phyloP scores from a whole-genome alignment of 257 asterid species.

The Solanum clarkiae region DNA sequence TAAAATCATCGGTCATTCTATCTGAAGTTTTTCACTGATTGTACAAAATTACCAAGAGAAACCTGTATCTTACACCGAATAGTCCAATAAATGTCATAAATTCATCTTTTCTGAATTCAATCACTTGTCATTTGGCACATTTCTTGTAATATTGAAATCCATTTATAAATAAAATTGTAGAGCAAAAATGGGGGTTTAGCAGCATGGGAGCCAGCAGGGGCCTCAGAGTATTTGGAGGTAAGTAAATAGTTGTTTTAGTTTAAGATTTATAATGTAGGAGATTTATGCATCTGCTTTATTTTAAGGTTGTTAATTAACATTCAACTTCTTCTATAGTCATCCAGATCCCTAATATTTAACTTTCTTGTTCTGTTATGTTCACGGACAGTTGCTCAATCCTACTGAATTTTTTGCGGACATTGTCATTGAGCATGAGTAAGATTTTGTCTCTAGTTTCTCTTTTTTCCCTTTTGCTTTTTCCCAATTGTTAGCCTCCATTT shows the following conservation, averaged over 20 bases:
- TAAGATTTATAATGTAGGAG: not conserved
- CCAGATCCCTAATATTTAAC: not conserved
- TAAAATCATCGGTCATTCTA: not conserved
- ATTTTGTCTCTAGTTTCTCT: not conserved
- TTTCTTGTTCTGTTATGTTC: not conserved
- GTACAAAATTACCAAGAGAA: not conserved
- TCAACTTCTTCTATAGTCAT: not conserved
- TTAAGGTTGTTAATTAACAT: not conserved
- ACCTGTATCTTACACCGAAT: not conserved
- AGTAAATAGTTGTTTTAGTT: not conserved
- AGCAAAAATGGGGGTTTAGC: constrained; percentile 84
- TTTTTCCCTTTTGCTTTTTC: not conserved
- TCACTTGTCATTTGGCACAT: not conserved
- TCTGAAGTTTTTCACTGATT: not conserved
- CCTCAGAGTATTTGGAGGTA: constrained; percentile 79
- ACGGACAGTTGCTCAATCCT: constrained; percentile 54
- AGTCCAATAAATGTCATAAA: not conserved
- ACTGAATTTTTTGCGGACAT: constrained; percentile 54
- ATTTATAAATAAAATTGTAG: constrained; percentile 18
- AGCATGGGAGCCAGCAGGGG: constrained; percentile 95
- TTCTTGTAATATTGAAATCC: not conserved
- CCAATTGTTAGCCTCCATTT: not conserved
- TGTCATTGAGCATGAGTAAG: constrained; percentile 71
- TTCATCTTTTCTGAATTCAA: not conserved
- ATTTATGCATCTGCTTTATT: not conserved